Evolutionary conservation across 2,329 filamentous ascomycete genomes (phyloP).

Genomic region (Aspergillus sp.): DNA sequence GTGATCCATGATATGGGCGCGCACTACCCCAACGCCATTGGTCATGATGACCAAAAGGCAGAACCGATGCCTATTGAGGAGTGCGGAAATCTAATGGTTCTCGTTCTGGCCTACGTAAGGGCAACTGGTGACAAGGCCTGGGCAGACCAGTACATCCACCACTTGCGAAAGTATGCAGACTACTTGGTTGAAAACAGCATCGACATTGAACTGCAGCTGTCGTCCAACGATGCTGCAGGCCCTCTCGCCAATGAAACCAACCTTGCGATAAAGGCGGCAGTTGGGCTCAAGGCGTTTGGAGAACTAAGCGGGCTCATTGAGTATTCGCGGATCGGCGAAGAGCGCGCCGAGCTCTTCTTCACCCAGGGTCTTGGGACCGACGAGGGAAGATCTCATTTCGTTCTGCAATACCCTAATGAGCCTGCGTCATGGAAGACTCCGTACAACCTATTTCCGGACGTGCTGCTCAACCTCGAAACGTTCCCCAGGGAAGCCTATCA

Average conservation of each 20-base stretch:
- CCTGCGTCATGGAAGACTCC: constrained; percentile 37
- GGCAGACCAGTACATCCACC: constrained; percentile 33
- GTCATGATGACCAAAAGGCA: constrained; percentile 39
- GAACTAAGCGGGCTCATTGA: constrained; percentile 35
- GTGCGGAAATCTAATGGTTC: constrained; percentile 41
- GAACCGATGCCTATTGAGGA: constrained; percentile 47
- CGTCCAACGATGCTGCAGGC: constrained; percentile 45
- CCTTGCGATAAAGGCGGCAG: constrained; percentile 48
- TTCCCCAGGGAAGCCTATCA: constrained; percentile 37
- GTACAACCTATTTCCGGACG: constrained; percentile 45
- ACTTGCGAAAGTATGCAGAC: constrained; percentile 42
- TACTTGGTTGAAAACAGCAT: constrained; percentile 43
- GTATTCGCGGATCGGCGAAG: constrained; percentile 38
- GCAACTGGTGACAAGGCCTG: constrained; percentile 41
- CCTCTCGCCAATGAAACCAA: constrained; percentile 46
- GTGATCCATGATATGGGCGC: constrained; percentile 44
- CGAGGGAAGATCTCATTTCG: constrained; percentile 39
- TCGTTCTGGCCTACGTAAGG: constrained; percentile 38
- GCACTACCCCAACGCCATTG: constrained; percentile 43
- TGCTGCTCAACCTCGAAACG: constrained; percentile 38
- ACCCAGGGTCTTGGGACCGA: constrained; percentile 36
- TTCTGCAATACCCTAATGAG: constrained; percentile 39
- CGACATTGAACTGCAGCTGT: constrained; percentile 41
- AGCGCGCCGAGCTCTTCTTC: constrained; percentile 38
- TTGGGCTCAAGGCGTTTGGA: constrained; percentile 48